Percentiles rank a stretch among this genome's conserved stretches.
Evolutionary conservation across 179 eudicot genomes (phyloP).

Genomic region (Drosera spatulata): DNA sequence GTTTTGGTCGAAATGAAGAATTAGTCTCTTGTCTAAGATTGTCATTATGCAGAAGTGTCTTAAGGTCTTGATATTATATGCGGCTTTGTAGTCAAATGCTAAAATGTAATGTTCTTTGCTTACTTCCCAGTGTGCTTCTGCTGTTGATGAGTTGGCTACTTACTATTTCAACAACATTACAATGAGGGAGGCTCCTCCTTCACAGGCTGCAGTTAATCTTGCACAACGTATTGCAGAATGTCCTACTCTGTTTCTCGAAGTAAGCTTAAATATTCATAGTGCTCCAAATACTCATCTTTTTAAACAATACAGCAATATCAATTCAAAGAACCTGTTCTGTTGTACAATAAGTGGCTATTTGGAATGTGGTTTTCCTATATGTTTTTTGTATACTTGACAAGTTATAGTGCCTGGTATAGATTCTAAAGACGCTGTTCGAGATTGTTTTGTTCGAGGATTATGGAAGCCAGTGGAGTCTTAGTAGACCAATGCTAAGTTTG

Average conservation of each 20-base stretch:
- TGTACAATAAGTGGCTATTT: background rate
- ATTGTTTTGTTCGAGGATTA: slow-evolving; percentile 82
- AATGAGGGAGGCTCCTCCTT: slow-evolving; percentile 76
- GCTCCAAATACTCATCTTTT: background rate
- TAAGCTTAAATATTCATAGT: slow-evolving; percentile 23
- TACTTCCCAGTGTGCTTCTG: slow-evolving; percentile 74
- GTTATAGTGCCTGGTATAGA: slow-evolving; percentile 30
- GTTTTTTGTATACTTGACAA: background rate
- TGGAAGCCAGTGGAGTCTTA: slow-evolving; percentile 93
- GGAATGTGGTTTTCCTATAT: background rate
- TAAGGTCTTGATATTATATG: no score
- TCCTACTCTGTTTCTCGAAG: slow-evolving; percentile 79
- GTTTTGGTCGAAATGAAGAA: no score
- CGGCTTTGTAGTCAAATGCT: background rate
- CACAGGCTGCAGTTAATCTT: slow-evolving; percentile 72
- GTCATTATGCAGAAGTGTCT: no score
- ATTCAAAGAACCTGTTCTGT: background rate
- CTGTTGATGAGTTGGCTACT: slow-evolving; percentile 82
- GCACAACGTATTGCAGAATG: slow-evolving; percentile 81
- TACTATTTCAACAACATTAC: slow-evolving; percentile 89
- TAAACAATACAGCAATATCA: background rate
- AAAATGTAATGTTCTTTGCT: slow-evolving; percentile 4
- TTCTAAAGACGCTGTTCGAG: slow-evolving; percentile 89
- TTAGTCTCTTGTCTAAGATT: no score
- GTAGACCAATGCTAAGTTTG: slow-evolving; percentile 91